Percentiles rank a stretch among this genome's conserved stretches.
Conservation (phyloP, 2,329 filamentous ascomycete species). For the Raffaelea deltoideospora region DNA sequence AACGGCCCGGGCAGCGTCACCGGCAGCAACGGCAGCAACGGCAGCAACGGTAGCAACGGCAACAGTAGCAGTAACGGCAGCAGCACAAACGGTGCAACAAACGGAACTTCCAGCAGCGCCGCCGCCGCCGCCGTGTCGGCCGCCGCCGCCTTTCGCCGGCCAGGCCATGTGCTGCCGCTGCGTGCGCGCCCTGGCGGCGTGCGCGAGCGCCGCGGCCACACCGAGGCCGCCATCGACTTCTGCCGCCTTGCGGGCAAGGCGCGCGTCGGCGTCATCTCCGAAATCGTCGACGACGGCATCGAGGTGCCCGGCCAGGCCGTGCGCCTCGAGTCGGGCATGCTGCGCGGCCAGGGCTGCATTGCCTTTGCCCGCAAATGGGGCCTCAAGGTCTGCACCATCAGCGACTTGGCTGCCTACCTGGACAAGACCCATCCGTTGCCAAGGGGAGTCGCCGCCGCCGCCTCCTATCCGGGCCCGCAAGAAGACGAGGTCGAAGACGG, state of each 20-base stretch:
- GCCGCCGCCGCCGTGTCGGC: slow-evolving; percentile 37
- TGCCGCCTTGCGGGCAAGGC: slow-evolving; percentile 69
- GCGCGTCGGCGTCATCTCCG: slow-evolving; percentile 70
- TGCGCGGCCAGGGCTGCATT: slow-evolving; percentile 77
- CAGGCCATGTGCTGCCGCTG: slow-evolving; percentile 83
- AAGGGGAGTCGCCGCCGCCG: slow-evolving; percentile 15
- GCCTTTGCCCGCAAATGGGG: slow-evolving; percentile 79
- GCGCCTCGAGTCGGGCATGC: slow-evolving; percentile 63
- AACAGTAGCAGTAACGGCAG: background rate
- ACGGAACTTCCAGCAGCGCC: slow-evolving; percentile 24
- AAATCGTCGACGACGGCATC: slow-evolving; percentile 77
- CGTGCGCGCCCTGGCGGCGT: slow-evolving; percentile 69
- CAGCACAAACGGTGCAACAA: no score
- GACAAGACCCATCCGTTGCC: slow-evolving; percentile 65
- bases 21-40: background rate
- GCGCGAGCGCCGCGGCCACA: slow-evolving; percentile 67
- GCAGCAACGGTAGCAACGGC: background rate
- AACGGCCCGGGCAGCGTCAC: background rate
- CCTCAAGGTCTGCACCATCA: slow-evolving; percentile 88
- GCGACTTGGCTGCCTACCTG: slow-evolving; percentile 68
- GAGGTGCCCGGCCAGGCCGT: slow-evolving; percentile 54
- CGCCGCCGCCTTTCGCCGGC: slow-evolving; percentile 54
- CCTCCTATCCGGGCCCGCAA: slow-evolving; percentile 6
- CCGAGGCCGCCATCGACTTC: slow-evolving; percentile 85
- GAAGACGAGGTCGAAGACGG: slow-evolving; percentile 7